Evolutionary conservation across 176 grass and related monocot genomes (phyloP).

Genomic region (Poa pratensis): DNA sequence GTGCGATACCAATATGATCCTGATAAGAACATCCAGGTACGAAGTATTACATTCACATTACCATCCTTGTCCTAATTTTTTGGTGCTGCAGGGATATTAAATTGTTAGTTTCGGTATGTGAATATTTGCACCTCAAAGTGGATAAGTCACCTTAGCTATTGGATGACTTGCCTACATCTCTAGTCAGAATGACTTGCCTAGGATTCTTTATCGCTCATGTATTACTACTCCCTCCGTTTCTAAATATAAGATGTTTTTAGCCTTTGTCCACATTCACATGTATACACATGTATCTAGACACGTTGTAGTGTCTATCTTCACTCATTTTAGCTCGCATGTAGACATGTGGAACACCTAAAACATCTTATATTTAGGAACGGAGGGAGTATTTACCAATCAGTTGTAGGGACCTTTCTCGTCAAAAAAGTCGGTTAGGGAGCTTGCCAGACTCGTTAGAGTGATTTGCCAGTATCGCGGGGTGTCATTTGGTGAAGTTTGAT

Average conservation of each 20-base stretch:
- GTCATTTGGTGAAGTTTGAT: conserved; percentile 10
- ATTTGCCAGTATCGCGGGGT: conserved; percentile 1
- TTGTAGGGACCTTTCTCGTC: conserved; percentile 10
- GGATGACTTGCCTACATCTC: neutral
- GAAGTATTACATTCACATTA: conserved; percentile 30
- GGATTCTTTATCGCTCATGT: neutral
- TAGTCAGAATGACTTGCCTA: conserved; percentile 4
- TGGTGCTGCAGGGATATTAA: neutral
- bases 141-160: conserved; percentile 4
- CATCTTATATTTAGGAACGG: too few species aligned
- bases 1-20: conserved; percentile 94
- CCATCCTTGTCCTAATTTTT: neutral
- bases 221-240: neutral
- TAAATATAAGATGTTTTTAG: too few species aligned
- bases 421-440: neutral
- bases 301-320: too few species aligned
- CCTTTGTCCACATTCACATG: too few species aligned
- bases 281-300: too few species aligned
- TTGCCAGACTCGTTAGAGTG: conserved; percentile 2
- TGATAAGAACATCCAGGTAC: conserved; percentile 99
- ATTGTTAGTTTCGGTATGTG: conserved; percentile 15
- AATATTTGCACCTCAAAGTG: conserved; percentile 14
- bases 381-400: neutral
- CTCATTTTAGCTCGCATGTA: too few species aligned
- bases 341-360: too few species aligned